Base-by-base conservation (phyloP, 768 basidiomycete genomes). In the Suillus subluteus region DNA sequence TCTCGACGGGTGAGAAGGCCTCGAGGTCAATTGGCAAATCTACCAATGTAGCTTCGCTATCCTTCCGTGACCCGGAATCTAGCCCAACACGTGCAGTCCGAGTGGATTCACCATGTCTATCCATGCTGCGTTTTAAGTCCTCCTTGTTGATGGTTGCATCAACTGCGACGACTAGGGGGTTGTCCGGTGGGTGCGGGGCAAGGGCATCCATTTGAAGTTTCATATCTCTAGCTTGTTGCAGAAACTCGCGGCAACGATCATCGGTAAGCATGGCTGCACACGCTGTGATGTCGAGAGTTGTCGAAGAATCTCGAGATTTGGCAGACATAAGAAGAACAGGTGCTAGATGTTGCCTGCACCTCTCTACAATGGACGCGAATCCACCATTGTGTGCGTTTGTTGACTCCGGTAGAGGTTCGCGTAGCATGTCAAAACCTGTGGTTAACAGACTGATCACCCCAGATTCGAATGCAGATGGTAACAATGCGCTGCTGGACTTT, bases 261-360 rank as follows among this genome's bases (percentile, higher is more conserved):
- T 78, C 76, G 32, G 76, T 73, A 52, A 76, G 73, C 63, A 78
- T 64, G 38, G n/a, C 58, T 52, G 61, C 64, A 43, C 71, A 78
- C 64, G 71, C 68, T 62, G 70, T 67, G 54, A 63, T n/a, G 23
- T 70, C 68, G 63, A 68, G 54, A 62, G 21, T 43, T 35, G 37
- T 68, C n/a, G 21, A 63, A 55, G 71, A 26, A 48, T 67, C 68
- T 67, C 63, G 73, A 65, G 67, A 65, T 41, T 64, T 68, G 13
- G 67, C 68, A 11, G 67, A 63, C 50, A 73, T 67, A 40, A 68
- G 50, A 23, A 78, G 62, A 48, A 74, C 71, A 37, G 76, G 75
- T n/a, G 61, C 58, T 62, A 77, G 73, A 12, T 23, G 68, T 32
- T 69, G 63, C 61, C 67, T 73, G 69, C 77, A 78, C 37, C 68